Conservation (phyloP, 2,329 filamentous ascomycete genomes). For the Botrytis squamosa region DNA sequence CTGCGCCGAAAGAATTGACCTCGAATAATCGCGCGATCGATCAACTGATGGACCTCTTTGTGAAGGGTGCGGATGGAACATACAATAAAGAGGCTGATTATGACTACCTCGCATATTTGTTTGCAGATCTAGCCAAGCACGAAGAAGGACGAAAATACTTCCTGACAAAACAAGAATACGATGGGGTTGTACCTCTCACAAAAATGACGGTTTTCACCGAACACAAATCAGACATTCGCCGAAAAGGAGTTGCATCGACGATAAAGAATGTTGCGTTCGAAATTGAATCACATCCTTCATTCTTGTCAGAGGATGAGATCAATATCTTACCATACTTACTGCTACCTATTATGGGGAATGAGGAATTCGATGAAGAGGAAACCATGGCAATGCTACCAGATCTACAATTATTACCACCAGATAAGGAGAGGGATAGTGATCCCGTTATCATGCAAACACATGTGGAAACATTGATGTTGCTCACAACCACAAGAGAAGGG, state of each 20-base stretch:
- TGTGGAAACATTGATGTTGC: constrained; percentile 79
- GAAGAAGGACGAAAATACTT: constrained; percentile 74
- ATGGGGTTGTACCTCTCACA: constrained; percentile 80
- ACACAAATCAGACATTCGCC: constrained; percentile 76
- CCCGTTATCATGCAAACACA: constrained; percentile 77
- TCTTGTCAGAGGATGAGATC: constrained; percentile 70
- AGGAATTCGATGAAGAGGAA: constrained; percentile 87
- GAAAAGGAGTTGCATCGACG: constrained; percentile 91
- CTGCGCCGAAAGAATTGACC: constrained; percentile 66
- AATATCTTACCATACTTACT: constrained; percentile 87
- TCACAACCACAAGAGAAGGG: constrained; percentile 75
- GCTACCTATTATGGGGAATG: constrained; percentile 80
- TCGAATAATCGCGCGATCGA: constrained; percentile 76
- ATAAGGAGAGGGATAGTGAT: constrained; percentile 83
- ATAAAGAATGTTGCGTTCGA: constrained; percentile 95
- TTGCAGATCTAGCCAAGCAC: constrained; percentile 88
- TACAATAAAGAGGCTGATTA: constrained; percentile 86
- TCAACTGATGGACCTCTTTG: constrained; percentile 93
- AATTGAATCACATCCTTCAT: constrained; percentile 65
- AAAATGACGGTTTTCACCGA: constrained; percentile 96
- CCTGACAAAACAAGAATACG: constrained; percentile 70
- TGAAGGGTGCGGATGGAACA: constrained; percentile 78
- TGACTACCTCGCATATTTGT: constrained; percentile 91
- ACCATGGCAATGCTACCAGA: constrained; percentile 84
- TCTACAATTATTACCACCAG: constrained; percentile 81